A percentile compares a stretch with the other conserved stretches of the same genome.
Evolutionary conservation across 106 monocot species (phyloP).

Genomic region (Cymbidium sinense): DNA sequence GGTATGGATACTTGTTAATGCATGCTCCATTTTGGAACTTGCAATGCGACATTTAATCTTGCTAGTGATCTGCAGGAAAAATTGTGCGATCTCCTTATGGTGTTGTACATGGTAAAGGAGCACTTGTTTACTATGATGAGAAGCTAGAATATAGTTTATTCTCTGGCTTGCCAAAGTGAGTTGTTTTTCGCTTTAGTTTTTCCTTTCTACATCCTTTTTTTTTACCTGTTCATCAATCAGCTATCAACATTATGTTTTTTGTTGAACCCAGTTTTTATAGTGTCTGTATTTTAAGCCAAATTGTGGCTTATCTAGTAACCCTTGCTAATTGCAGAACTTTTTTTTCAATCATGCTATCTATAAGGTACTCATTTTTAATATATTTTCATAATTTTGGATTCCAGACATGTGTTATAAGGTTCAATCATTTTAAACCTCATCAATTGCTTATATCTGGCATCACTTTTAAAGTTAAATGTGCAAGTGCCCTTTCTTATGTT

Average conservation of each 20-base stretch:
- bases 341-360: neutral
- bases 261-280: neutral
- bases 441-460: neutral
- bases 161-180: conserved; percentile 76
- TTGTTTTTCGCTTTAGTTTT: neutral
- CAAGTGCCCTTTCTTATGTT: neutral
- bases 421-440: neutral
- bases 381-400: no score
- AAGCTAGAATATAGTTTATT: conserved; percentile 53
- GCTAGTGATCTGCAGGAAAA: conserved; percentile 51
- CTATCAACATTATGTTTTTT: neutral
- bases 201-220: neutral
- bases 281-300: no score
- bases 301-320: neutral
- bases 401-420: neutral
- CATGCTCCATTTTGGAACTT: neutral
- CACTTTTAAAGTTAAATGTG: neutral
- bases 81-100: conserved; percentile 92
- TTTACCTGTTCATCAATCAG: neutral
- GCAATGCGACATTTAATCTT: neutral
- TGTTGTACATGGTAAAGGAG: conserved; percentile 87
- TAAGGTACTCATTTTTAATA: no score
- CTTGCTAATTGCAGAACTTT: neutral
- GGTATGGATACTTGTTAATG: conserved; percentile 31
- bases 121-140: conserved; percentile 78